Base-by-base conservation (phyloP, 1,284 basidiomycete species). In the Leccinum huronense region DNA sequence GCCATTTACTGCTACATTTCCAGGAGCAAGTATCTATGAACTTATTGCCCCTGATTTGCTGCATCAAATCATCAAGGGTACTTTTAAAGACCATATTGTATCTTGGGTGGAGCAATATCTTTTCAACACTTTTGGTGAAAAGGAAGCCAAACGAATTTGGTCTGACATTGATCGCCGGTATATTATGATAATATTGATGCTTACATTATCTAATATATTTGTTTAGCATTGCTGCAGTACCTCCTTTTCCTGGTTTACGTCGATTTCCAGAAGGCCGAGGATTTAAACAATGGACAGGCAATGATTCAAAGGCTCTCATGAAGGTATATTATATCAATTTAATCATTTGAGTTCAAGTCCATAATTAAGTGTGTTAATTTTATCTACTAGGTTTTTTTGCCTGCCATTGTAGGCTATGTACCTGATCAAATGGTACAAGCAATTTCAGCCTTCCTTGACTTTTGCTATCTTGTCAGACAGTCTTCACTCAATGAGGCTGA, bases 371-470 rank as follows among this genome's bases (percentile, higher is more conserved):
- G 14, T 51, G 16, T 42, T 42, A 14, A 40, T n/a, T 42, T 13
- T 42, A 13, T n/a, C 40, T 51, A 19, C n/a, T 51, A 51, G 45
- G 1, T 51, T 51, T 51, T 51, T 23, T 23, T 51, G 19, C 45
- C 45, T 19, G 40, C 40, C 40, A 42, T 42, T 42, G 33, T 74
- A 2, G 66, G 57, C 9, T 38, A 65, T 58, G 57, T 67, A 19
- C 66, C 61, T 14, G n/a, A 58, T 36, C n/a, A 61, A 34, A 67
- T 65, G 63, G 63, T 65, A 10, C 55, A 58, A 34, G 45, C 59
- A 7, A 42, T 67, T 34, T 7, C 27, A 7, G 53, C 64, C 10
- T 67, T 67, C 31, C 31, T 67, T 9, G 59, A 67, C 34, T 67
- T 67, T 53, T 67, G 61, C 48, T 67, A 67, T 30, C 27, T 55